Evolutionary conservation across 2,329 filamentous ascomycete genomes (phyloP).

Genomic region (Cytospora chrysosperma): DNA sequence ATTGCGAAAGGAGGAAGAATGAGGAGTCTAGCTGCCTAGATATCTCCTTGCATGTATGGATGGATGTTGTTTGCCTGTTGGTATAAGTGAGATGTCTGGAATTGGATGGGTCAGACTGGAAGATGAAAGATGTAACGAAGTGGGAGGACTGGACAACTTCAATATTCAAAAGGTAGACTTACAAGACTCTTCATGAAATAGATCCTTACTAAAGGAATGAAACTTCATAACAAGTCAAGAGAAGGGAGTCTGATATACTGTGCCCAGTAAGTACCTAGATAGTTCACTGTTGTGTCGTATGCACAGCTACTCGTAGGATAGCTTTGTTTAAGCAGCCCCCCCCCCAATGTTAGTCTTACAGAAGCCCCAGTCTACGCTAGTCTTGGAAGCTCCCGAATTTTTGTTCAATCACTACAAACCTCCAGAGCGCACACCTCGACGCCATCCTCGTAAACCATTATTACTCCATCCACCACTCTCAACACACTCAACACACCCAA

Average conservation of each 20-base stretch:
- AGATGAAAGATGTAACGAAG: neutral
- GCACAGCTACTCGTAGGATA: no score
- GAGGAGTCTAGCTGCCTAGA: no score
- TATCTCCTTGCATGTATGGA: neutral
- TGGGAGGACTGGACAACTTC: neutral
- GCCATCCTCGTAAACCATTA: neutral
- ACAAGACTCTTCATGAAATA: neutral
- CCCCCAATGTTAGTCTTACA: slow-evolving; percentile 23
- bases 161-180: neutral
- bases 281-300: no score
- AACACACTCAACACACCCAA: no score
- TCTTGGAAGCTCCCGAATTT: neutral
- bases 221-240: no score
- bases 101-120: neutral
- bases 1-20: neutral
- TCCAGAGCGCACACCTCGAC: neutral
- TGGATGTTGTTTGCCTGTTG: neutral
- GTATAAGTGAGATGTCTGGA: neutral
- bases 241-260: neutral
- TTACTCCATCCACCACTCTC: neutral
- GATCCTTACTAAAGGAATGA: no score
- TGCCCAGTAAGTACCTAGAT: no score
- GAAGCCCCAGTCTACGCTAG: neutral
- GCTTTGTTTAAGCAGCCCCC: slow-evolving; percentile 12
- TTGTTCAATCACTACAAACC: neutral